A percentile compares a stretch with the other conserved stretches of the same genome.
Evolutionary conservation across 495 filamentous ascomycete genomes (phyloP).

Genomic region (Trichoderma parareesei): DNA sequence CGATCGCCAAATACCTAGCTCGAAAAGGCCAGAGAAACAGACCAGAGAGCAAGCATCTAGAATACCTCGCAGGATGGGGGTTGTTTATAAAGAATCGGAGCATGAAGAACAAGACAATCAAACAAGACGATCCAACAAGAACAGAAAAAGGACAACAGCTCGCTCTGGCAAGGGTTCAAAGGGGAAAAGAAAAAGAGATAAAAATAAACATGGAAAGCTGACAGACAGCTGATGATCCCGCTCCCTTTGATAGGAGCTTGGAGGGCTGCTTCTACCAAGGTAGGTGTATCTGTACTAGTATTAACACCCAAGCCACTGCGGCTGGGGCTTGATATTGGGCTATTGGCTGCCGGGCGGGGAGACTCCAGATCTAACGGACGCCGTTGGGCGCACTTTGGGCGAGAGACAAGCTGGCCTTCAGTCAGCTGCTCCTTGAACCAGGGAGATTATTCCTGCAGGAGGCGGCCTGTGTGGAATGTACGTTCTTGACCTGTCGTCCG

Average conservation of each 20-base stretch:
- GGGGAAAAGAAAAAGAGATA: not conserved
- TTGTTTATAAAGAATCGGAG: not conserved
- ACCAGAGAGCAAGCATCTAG: not conserved
- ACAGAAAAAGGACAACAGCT: not conserved
- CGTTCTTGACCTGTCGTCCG: too few species aligned
- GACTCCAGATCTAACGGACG: not conserved
- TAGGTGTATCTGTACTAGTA: not conserved
- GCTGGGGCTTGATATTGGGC: not conserved
- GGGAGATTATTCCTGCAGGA: not conserved
- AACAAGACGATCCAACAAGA: not conserved
- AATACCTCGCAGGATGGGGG: too few species aligned
- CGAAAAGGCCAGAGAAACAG: not conserved
- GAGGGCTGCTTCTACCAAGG: too few species aligned
- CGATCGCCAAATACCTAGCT: not conserved
- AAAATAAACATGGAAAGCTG: constrained; percentile 3
- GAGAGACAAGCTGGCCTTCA: not conserved
- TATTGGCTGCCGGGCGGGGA: not conserved
- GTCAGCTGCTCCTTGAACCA: not conserved
- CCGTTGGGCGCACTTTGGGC: constrained; percentile 1
- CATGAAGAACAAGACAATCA: not conserved
- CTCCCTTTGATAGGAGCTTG: too few species aligned
- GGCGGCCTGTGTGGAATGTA: too few species aligned
- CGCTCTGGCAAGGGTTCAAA: too few species aligned
- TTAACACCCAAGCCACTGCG: not conserved
- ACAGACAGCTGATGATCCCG: not conserved